phyloP scores from a whole-genome alignment of 2,329 filamentous ascomycete species.

The Aspergillus sp. region DNA sequence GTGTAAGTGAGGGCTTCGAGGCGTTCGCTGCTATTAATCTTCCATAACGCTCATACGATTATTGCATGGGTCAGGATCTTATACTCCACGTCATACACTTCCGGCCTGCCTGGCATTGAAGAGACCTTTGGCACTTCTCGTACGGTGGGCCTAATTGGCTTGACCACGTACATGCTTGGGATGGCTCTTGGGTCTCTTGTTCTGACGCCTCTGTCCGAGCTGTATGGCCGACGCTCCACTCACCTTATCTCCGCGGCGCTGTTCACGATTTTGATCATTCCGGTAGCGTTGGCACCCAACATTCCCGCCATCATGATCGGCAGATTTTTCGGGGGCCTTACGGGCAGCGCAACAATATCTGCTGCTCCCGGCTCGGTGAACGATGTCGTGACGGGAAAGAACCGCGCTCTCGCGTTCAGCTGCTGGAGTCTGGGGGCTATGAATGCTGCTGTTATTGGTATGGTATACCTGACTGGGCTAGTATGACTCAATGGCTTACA shows the following conservation, averaged over 20 bases:
- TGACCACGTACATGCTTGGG: neutral
- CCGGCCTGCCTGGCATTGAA: neutral
- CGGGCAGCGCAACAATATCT: slow-evolving; percentile 72
- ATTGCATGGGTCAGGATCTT: neutral
- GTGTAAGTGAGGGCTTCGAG: slow-evolving; percentile 10
- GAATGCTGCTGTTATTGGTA: slow-evolving; percentile 12
- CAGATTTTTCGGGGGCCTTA: slow-evolving; percentile 70
- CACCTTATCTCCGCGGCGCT: neutral
- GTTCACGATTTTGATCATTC: slow-evolving; percentile 56
- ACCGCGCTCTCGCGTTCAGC: slow-evolving; percentile 73
- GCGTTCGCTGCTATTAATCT: neutral
- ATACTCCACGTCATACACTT: neutral
- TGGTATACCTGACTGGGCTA: slow-evolving; percentile 14
- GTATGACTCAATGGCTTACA: neutral
- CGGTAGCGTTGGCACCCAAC: slow-evolving; percentile 65
- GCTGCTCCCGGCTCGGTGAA: slow-evolving; percentile 78
- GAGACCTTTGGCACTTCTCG: neutral
- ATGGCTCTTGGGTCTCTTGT: neutral
- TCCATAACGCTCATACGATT: neutral
- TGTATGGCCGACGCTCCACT: neutral
- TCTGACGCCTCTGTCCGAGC: neutral
- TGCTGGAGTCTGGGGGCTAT: slow-evolving; percentile 54
- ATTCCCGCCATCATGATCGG: slow-evolving; percentile 65
- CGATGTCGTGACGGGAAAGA: slow-evolving; percentile 74
- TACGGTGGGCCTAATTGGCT: neutral